A percentile compares a stretch with the other conserved stretches of the same genome.
Evolutionary conservation across 805 yeast genomes (phyloP).

Genomic region (Wickerhamomyces rabaulensis): DNA sequence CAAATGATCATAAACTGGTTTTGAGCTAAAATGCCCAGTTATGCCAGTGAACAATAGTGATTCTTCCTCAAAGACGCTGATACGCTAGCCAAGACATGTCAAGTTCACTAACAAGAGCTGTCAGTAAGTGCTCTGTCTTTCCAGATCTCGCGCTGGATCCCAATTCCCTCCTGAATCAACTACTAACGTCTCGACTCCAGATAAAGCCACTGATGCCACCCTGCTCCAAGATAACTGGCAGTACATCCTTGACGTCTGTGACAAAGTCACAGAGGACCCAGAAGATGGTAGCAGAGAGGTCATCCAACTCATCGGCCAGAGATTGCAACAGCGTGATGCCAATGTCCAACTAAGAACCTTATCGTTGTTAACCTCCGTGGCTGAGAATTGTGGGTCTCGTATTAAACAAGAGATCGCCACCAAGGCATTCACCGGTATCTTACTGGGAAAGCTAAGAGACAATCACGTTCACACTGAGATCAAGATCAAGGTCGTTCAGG

Average conservation of each 20-base stretch:
- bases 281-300: constrained; percentile 45
- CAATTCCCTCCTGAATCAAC: background rate
- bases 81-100: too few relatives aligned
- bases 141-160: background rate
- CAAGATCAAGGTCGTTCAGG: constrained; percentile 59
- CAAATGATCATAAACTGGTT: too few relatives aligned
- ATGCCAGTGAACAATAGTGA: too few relatives aligned
- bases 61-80: too few relatives aligned
- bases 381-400: constrained; percentile 74
- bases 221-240: constrained; percentile 67
- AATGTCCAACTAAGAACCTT: constrained; percentile 60
- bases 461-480: constrained; percentile 57
- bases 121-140: background rate
- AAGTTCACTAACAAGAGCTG: background rate
- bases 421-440: constrained; percentile 41
- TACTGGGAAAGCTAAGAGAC: constrained; percentile 48
- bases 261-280: constrained; percentile 55
- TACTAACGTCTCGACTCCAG: background rate
- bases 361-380: constrained; percentile 51
- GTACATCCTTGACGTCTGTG: constrained; percentile 59
- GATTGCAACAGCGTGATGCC: constrained; percentile 51
- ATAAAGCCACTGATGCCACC: constrained; percentile 59
- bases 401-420: constrained; percentile 60
- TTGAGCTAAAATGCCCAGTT: too few relatives aligned
- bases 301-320: constrained; percentile 39